Conservation (phyloP, 345 rosid species). For the Boechera divaricarpa region DNA sequence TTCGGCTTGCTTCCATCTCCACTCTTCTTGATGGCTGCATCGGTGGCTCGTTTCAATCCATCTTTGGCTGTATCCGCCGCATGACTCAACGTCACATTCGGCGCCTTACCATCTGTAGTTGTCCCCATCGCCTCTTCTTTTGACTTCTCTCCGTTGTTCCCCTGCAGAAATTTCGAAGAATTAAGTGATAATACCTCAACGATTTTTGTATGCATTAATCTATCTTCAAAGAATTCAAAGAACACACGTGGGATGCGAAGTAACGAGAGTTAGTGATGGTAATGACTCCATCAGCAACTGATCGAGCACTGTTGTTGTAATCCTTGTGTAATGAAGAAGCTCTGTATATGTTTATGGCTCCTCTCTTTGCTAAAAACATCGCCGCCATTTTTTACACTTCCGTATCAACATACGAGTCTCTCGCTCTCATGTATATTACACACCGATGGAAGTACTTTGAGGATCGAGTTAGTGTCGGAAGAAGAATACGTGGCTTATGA, state of each 20-base stretch:
- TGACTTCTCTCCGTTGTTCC: constrained; percentile 14
- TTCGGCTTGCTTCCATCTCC: constrained; percentile 33
- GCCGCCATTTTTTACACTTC: constrained; percentile 33
- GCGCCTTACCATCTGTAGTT: constrained; percentile 43
- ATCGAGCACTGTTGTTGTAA: constrained; percentile 18
- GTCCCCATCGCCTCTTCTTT: constrained; percentile 41
- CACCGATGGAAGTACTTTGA: not conserved
- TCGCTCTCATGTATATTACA: not conserved
- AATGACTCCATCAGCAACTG: constrained; percentile 6
- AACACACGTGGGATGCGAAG: constrained; percentile 33
- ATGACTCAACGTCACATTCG: constrained; percentile 41
- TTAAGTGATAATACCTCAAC: not conserved
- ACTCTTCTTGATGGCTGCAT: constrained; percentile 35
- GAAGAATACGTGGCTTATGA: constrained; percentile 13
- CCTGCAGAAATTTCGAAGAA: constrained; percentile 26
- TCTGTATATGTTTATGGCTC: constrained; percentile 17
- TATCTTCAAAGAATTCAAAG: constrained; percentile 1
- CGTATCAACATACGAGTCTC: not conserved
- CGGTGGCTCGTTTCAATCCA: constrained; percentile 32
- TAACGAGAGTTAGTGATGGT: constrained; percentile 32
- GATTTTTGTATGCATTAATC: not conserved
- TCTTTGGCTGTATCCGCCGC: constrained; percentile 31
- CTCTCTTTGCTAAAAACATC: constrained; percentile 33
- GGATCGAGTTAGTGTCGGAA: constrained; percentile 32
- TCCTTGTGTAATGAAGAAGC: constrained; percentile 20